Evolutionary conservation across 495 filamentous ascomycete genomes (phyloP), one percentile per base, ranked within the genome.

Genomic region (Talaromyces wortmannii): DNA sequence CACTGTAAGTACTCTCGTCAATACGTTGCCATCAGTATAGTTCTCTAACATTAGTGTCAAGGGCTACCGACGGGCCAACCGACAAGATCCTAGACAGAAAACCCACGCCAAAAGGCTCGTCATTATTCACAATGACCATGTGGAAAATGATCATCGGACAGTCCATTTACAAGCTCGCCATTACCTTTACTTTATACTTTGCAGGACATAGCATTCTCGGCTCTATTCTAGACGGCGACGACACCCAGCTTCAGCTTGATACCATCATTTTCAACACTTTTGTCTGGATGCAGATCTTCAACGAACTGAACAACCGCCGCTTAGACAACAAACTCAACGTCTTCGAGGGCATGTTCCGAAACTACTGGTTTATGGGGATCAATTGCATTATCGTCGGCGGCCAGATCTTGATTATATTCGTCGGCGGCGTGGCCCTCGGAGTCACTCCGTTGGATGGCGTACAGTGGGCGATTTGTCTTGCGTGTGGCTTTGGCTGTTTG

Each of bases 211-310:
- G 71, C 0, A 82, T 95, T 29, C 78, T 92, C 23, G 63, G 60
- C 17, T 75, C 77, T 45, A 57, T 64, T 23, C 79, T 83, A 12
- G 64, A 69, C 12, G 62, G 64, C 11, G 67, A 74, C 13, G 58
- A 71, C 33, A 63, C 63, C 0, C 47, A 74, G 12, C 72, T 63
- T 1, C 72, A 87, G 59, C 73, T 92, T 48, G 69, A 80, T 45
- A 90, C 88, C 0, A 76, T 95, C 45, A 86, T 96, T 6, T 96
- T 96, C 80, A 96, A 96, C 73, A 89, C 89, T 4, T 95, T 95
- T 51, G 90, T 95, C 15, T 95, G 90, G 90, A 94, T 95, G 90
- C 90, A 95, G 58, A 92, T 95, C 58, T 95, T 95, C 76, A 95
- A 95, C 68, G 86, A 92, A 65, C 15, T 90, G 82, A 95, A 94